Evolutionary conservation across 306 rosid species (phyloP), one percentile per base, ranked within the genome.

Genomic region (Trifolium subterraneum): DNA sequence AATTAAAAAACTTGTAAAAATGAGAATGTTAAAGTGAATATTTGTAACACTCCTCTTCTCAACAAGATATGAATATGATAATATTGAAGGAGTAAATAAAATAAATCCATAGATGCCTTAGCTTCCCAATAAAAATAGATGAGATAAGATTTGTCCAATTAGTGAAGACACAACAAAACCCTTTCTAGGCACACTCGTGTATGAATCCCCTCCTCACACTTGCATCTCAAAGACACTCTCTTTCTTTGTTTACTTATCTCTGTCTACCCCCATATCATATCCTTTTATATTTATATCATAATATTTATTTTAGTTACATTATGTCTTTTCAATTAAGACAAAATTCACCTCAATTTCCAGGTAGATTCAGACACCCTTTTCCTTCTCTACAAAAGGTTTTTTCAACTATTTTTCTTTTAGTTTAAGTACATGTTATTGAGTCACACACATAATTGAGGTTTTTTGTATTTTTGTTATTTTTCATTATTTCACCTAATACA

Each of bases 261-360:
- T 75, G 68, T 77, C 81, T 79, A 77, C 71, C 23, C 45, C 72
- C 70, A 68, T 70, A 64, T 56, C 70, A 68, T 70, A 64, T 56
- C 77, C 23, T 66, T 45, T 61, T 51, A 51, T 72, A n/a, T 35
- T 36, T 13, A 76, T 41, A 59, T 47, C 39, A 36, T 36, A 0
- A 44, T 27, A 64, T 60, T 60, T 64, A 66, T 75, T 78, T 60
- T 75, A 79, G 39, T 64, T 78, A 80, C 86, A 86, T 72, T 51
- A 59, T 84, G 93, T 86, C 85, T 79, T 83, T 85, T 86, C 83
- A 74, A 75, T 81, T 51, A 75, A 82, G 93, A 87, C 96, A 85
- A 88, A 93, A 72, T 75, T 84, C 96, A 91, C 88, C 97, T 85
- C 96, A 78, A 88, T 85, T 88, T 91, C 93, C 93, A 91, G 97